Evolutionary conservation across 768 basidiomycete genomes (phyloP).

Genomic region (Clathrus columnatus): DNA sequence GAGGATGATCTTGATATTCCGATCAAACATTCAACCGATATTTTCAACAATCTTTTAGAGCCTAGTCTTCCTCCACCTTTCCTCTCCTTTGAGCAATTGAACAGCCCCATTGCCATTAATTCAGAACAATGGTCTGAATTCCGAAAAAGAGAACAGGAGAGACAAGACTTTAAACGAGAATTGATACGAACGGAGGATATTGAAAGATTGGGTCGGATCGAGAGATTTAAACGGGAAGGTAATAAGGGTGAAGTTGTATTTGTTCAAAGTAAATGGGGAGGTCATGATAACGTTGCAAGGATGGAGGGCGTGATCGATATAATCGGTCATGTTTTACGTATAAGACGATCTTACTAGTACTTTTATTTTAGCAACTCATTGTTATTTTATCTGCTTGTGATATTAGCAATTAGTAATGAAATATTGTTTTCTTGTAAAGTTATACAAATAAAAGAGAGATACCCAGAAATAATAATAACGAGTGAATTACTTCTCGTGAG

Average conservation of each 20-base stretch:
- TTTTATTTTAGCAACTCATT: too few relatives aligned
- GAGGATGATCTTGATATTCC: conserved; percentile 69
- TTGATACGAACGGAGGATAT: conserved; percentile 39
- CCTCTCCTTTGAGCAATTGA: conserved; percentile 19
- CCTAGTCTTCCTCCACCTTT: conserved; percentile 47
- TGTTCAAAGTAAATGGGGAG: conserved; percentile 48
- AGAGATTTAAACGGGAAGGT: conserved; percentile 40
- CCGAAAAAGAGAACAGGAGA: conserved; percentile 28
- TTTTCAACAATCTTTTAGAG: conserved; percentile 63
- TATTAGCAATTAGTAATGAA: not conserved
- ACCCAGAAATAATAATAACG: not conserved
- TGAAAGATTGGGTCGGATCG: conserved; percentile 40
- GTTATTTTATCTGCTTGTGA: too few relatives aligned
- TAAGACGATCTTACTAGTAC: not conserved
- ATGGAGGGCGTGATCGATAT: conserved; percentile 66
- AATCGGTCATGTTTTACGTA: conserved; percentile 14
- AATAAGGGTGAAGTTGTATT: conserved; percentile 39
- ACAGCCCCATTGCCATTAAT: conserved; percentile 18
- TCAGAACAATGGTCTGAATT: conserved; percentile 39
- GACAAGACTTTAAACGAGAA: conserved; percentile 33
- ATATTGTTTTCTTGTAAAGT: not conserved
- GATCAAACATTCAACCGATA: conserved; percentile 51
- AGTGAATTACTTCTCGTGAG: not conserved
- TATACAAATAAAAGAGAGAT: not conserved
- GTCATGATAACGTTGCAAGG: conserved; percentile 48